Evolutionary conservation across 2,329 filamentous ascomycete genomes (phyloP).

Genomic region (Mollisiaceae sp.): DNA sequence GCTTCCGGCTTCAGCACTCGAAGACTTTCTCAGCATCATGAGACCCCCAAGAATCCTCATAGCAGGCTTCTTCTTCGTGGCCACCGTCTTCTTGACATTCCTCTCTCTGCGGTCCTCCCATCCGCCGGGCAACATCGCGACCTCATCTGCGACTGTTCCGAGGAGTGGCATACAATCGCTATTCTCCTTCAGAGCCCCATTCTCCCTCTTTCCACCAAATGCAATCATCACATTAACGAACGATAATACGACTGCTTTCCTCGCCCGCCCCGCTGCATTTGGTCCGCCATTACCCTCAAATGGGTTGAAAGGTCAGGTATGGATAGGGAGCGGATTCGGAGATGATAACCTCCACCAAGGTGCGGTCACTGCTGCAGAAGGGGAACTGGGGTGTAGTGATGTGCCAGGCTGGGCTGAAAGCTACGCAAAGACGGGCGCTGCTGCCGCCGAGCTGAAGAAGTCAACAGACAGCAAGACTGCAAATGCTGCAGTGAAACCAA

Average conservation of each 20-base stretch:
- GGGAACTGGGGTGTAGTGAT: conserved; percentile 94
- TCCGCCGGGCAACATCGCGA: conserved; percentile 30
- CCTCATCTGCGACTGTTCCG: conserved; percentile 21
- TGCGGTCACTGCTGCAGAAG: conserved; percentile 62
- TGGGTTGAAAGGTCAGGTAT: conserved; percentile 86
- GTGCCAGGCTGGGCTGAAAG: conserved; percentile 83
- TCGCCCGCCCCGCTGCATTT: conserved; percentile 91
- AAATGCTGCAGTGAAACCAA: conserved; percentile 48
- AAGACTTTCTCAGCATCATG: conserved; percentile 37
- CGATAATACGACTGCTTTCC: conserved; percentile 97
- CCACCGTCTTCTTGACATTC: conserved; percentile 40
- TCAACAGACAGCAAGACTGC: conserved; percentile 33
- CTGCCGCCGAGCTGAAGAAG: conserved; percentile 29
- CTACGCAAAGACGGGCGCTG: conserved; percentile 48
- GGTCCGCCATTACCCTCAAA: conserved; percentile 76
- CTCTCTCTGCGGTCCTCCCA: conserved; percentile 41
- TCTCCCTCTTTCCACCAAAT: conserved; percentile 91
- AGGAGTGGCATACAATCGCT: conserved; percentile 58
- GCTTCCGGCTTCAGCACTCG: conserved; percentile 31
- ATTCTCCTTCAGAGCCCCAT: conserved; percentile 75
- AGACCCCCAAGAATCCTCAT: conserved; percentile 43
- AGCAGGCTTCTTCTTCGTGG: conserved; percentile 39
- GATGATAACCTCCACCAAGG: conserved; percentile 73
- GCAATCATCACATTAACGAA: conserved; percentile 96
- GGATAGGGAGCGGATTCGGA: conserved; percentile 91